Evolutionary conservation across 2,329 filamentous ascomycete genomes (phyloP).

Genomic region (Chrysoporthe deuterocubensis): DNA sequence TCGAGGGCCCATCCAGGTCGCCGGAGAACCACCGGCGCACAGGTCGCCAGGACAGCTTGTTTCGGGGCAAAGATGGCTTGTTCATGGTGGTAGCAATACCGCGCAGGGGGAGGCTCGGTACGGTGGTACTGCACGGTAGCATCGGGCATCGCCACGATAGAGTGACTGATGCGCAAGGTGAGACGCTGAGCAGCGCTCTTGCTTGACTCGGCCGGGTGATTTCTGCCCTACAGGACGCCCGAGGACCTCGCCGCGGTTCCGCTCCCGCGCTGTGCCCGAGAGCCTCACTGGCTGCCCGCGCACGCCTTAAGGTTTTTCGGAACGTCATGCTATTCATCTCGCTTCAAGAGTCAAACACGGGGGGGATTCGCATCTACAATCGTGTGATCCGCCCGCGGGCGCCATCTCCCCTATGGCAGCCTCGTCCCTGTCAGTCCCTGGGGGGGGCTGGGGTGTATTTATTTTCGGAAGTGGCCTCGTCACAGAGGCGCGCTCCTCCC

Average conservation of each 20-base stretch:
- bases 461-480: not conserved
- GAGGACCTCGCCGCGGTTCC: not conserved
- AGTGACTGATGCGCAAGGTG: constrained; percentile 25
- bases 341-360: constrained; percentile 4
- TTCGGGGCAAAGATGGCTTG: not conserved
- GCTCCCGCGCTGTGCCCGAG: too few relatives aligned
- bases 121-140: not conserved
- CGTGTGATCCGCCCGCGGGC: not conserved
- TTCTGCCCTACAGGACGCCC: not conserved
- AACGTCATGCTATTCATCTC: constrained; percentile 1
- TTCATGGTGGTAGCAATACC: not conserved
- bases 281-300: too few relatives aligned
- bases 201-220: constrained; percentile 18
- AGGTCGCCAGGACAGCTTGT: not conserved
- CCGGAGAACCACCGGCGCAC: not conserved
- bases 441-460: not conserved
- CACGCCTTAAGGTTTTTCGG: not conserved
- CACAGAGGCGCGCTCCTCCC: not conserved
- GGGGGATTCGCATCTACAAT: not conserved
- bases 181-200: constrained; percentile 15
- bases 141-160: constrained; percentile 18
- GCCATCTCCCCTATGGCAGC: not conserved
- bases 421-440: not conserved
- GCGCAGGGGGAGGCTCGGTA: not conserved
- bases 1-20: too few relatives aligned